Evolutionary conservation across 179 eudicot species (phyloP).

Genomic region (Dionaea muscipula): DNA sequence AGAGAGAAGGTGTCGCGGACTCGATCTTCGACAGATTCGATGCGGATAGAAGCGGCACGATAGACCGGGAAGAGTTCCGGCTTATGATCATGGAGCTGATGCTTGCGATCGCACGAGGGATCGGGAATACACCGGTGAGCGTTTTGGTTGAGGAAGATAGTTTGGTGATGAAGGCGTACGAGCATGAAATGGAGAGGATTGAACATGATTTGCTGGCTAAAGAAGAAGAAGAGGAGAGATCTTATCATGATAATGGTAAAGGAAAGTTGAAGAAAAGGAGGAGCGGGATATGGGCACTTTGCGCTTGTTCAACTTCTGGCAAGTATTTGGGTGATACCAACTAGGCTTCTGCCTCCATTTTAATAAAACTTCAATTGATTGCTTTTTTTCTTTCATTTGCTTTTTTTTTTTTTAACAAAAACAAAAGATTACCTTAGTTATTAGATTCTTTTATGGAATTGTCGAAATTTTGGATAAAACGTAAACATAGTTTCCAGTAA

Average conservation of each 20-base stretch:
- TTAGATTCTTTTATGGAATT: too few species aligned
- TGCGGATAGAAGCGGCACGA: conserved; percentile 17
- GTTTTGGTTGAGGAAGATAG: conserved; percentile 36
- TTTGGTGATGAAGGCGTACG: conserved; percentile 36
- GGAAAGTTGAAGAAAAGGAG: neutral
- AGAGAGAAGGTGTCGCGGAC: conserved; percentile 13
- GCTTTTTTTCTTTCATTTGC: too few species aligned
- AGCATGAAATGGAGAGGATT: conserved; percentile 22
- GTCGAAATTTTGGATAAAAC: too few species aligned
- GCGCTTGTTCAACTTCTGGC: conserved; percentile 25
- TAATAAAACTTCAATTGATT: neutral
- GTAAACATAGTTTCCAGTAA: too few species aligned
- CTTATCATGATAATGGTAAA: neutral
- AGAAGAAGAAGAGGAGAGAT: neutral
- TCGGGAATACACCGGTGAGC: conserved; percentile 35
- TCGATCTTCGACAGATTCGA: conserved; percentile 29
- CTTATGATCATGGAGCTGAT: conserved; percentile 31
- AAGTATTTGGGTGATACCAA: conserved; percentile 10
- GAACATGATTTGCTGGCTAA: conserved; percentile 1
- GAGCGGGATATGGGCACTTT: conserved; percentile 1
- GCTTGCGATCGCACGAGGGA: conserved; percentile 45
- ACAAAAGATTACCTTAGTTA: too few species aligned
- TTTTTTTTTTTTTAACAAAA: too few species aligned
- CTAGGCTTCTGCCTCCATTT: neutral
- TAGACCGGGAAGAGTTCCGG: conserved; percentile 28